Conservation (phyloP, 1,284 basidiomycete genomes). For the Sanghuangporus baumii region DNA sequence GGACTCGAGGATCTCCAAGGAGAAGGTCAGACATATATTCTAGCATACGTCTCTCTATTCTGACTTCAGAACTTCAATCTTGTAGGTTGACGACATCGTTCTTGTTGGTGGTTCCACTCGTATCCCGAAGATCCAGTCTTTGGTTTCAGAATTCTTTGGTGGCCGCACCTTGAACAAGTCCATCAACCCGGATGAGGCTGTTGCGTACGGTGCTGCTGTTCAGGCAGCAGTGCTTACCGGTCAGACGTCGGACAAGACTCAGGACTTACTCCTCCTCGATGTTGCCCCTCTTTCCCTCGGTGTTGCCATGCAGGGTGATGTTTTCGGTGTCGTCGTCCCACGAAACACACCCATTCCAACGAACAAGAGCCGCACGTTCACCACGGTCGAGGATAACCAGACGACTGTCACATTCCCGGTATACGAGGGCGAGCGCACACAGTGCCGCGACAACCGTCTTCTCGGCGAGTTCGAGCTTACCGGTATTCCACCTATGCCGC, state of each 20-base stretch:
- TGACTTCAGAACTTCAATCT: neutral
- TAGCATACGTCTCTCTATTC: neutral
- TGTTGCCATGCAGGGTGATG: constrained; percentile 98
- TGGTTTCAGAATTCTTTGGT: constrained; percentile 97
- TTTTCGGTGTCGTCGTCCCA: constrained; percentile 94
- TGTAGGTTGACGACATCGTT: constrained; percentile 90
- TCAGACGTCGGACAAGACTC: constrained; percentile 94
- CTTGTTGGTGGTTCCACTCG: constrained; percentile 99
- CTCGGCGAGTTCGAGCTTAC: constrained; percentile 97
- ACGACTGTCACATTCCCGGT: constrained; percentile 97
- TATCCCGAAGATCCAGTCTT: constrained; percentile 98
- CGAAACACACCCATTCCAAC: constrained; percentile 97
- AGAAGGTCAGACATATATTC: constrained; percentile 50
- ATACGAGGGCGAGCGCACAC: constrained; percentile 96
- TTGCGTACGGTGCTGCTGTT: constrained; percentile 94
- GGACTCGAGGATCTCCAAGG: constrained; percentile 95
- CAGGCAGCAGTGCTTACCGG: constrained; percentile 96
- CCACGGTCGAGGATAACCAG: constrained; percentile 98
- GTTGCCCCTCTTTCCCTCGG: constrained; percentile 94
- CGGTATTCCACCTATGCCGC: constrained; percentile 94
- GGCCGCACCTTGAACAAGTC: constrained; percentile 98
- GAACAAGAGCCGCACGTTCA: constrained; percentile 95
- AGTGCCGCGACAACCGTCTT: constrained; percentile 94
- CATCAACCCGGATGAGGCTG: constrained; percentile 95
- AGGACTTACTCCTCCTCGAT: constrained; percentile 92